These are phyloP conservation scores for Gentiana straminea DNA, from an alignment of 257 asterid genomes.

Conservation along the genomic window DNA sequence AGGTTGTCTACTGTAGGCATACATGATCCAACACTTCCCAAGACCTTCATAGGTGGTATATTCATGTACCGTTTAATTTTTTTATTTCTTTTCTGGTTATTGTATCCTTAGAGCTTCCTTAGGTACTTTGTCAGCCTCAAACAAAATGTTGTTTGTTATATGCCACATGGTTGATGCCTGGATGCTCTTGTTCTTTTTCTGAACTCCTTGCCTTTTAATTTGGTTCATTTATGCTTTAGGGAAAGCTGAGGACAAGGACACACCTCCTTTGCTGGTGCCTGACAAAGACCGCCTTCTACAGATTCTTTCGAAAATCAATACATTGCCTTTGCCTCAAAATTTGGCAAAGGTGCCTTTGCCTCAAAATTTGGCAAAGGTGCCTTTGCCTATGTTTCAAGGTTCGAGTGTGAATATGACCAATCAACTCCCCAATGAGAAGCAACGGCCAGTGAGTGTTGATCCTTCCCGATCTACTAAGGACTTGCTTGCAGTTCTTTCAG, in stretches of 20 bases:
- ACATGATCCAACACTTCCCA: too few relatives aligned
- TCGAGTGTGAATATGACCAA: constrained; percentile 20
- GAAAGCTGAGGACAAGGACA: constrained; percentile 29
- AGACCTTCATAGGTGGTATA: too few relatives aligned
- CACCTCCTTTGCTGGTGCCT: constrained; percentile 27
- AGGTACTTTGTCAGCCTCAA: background rate
- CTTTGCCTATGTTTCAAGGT: constrained; percentile 21
- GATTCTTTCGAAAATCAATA: constrained; percentile 49
- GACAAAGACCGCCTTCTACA: constrained; percentile 58
- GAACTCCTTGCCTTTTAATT: background rate
- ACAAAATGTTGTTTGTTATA: background rate
- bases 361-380: constrained; percentile 23
- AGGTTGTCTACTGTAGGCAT: too few relatives aligned
- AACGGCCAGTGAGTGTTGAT: constrained; percentile 19
- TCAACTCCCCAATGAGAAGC: constrained; percentile 27
- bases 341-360: constrained; percentile 40
- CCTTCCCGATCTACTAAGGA: constrained; percentile 53
- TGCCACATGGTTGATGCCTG: too few relatives aligned
- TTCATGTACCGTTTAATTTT: too few relatives aligned
- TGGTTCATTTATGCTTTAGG: constrained; percentile 23
- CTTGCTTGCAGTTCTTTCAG: constrained; percentile 63
- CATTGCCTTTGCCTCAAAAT: constrained; percentile 51
- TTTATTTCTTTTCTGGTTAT: too few relatives aligned
- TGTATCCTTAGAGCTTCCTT: background rate
- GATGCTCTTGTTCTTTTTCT: too few relatives aligned